Evolutionary conservation across 768 basidiomycete genomes (phyloP).

Genomic region (Russula lepida): DNA sequence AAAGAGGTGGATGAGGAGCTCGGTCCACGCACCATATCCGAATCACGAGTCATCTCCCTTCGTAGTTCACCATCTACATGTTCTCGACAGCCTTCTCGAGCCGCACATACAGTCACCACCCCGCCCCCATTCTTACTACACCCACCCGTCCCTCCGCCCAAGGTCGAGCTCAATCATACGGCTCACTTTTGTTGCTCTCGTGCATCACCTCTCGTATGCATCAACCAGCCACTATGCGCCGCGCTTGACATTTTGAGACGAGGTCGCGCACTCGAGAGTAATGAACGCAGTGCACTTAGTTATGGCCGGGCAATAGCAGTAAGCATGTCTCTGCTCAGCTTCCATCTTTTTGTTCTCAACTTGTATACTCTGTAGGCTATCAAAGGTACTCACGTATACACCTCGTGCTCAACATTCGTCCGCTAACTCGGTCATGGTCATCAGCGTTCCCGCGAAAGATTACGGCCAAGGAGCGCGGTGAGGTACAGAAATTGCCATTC

Average conservation of each 20-base stretch:
- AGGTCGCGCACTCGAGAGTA: slow-evolving; percentile 56
- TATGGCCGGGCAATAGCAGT: slow-evolving; percentile 71
- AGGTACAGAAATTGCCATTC: slow-evolving; percentile 29
- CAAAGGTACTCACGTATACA: slow-evolving; percentile 33
- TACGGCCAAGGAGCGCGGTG: slow-evolving; percentile 20
- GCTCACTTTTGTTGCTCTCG: slow-evolving; percentile 52
- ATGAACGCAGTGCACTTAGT: slow-evolving; percentile 56
- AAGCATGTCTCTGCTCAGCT: slow-evolving; percentile 23
- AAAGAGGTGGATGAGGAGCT: slow-evolving; percentile 38
- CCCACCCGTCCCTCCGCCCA: slow-evolving; percentile 21
- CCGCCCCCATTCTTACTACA: slow-evolving; percentile 22
- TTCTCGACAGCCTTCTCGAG: background rate
- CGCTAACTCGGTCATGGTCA: background rate
- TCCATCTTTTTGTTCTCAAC: background rate
- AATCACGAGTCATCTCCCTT: background rate
- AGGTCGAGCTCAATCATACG: slow-evolving; percentile 25
- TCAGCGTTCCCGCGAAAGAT: slow-evolving; percentile 30
- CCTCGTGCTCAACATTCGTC: background rate
- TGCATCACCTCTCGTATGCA: slow-evolving; percentile 56
- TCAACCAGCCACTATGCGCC: slow-evolving; percentile 54
- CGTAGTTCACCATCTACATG: background rate
- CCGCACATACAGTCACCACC: background rate
- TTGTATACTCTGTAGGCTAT: slow-evolving; percentile 30
- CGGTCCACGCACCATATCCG: background rate
- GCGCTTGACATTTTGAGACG: slow-evolving; percentile 52